Evolutionary conservation across 2,329 filamentous ascomycete genomes (phyloP).

Genomic region (Scolecobasidium constrictum): DNA sequence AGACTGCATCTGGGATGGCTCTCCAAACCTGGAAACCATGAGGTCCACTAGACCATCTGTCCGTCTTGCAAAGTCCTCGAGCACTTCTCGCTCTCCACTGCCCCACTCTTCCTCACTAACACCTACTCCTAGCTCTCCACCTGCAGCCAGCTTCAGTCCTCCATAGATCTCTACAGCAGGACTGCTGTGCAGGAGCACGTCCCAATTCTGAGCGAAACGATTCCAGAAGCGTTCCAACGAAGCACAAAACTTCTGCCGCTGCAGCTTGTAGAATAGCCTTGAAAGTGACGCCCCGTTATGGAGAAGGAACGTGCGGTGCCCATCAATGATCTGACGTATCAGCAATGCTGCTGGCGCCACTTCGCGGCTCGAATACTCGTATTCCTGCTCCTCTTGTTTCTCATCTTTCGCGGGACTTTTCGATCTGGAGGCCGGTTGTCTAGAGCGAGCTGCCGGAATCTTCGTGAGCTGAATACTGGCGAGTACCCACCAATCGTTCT

Average conservation of each 20-base stretch:
- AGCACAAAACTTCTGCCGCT: conserved; percentile 58
- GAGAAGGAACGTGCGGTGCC: conserved; percentile 74
- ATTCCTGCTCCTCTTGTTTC: conserved; percentile 14
- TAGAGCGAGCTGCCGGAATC: not conserved
- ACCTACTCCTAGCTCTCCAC: conserved; percentile 83
- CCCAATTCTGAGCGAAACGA: conserved; percentile 58
- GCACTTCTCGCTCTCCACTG: conserved; percentile 83
- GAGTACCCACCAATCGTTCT: conserved; percentile 90
- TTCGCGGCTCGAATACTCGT: conserved; percentile 83
- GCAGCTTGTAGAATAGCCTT: conserved; percentile 47
- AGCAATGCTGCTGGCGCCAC: conserved; percentile 73
- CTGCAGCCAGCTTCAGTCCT: conserved; percentile 78
- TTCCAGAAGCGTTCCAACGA: conserved; percentile 77
- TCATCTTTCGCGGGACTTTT: too few relatives aligned
- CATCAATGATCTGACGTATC: conserved; percentile 68
- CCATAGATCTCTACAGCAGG: conserved; percentile 69
- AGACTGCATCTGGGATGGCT: conserved; percentile 26
- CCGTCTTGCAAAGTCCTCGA: conserved; percentile 73
- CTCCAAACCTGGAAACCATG: conserved; percentile 76
- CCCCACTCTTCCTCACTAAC: conserved; percentile 94
- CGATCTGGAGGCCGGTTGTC: conserved; percentile 8
- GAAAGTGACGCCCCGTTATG: conserved; percentile 73
- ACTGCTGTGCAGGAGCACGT: conserved; percentile 82
- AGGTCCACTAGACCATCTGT: conserved; percentile 81
- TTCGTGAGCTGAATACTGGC: conserved; percentile 33